Evolutionary conservation across 306 rosid genomes (phyloP), one percentile per base, ranked within the genome.

Genomic region (Betula pendula): DNA sequence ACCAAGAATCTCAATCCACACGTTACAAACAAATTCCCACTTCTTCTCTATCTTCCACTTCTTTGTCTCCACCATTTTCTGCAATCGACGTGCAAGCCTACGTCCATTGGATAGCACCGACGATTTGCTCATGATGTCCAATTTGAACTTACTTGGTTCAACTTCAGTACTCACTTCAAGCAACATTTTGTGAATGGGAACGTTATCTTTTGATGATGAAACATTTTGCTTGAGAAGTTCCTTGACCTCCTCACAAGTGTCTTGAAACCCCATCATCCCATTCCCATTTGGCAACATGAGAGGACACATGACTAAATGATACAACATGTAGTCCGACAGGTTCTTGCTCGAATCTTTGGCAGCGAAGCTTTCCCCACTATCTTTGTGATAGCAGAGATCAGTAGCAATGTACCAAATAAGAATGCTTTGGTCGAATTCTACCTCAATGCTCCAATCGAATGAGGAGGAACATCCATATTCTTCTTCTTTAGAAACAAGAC

Each of bases 1-100:
- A 10, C 48, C 47, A 6, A 70, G 71, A 3, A 70, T 70, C 62
- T 77, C 81, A 4, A 58, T 11, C 71, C 81, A 70, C 49, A 70
- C 70, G 11, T 15, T 40, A 7, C n/a, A 43, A 47, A 77, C 17
- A 2, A 77, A 45, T 25, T 70, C 43, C 75, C 81, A 77, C 16
- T 24, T 70, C 15, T 68, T 12, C 42, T 17, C 58, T 20, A 20
- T 12, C 0, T 3, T 38, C 42, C 42, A 38, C 0, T 5, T 38
- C 42, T 38, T 8, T 38, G 5, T 38, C 42, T 38, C 42, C 42
- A 38, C 14, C 25, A 66, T 33, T 77, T 74, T 62, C 47, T 29
- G 38, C n/a, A 77, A 56, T 2, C 29, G 9, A 5, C 24, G 5
- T 33, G 71, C 81, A 70, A 77, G 75, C 27, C 7, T 77, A 38